These are phyloP conservation scores for Lophiotrema nucula DNA, from an alignment of 495 filamentous ascomycete genomes.

Conservation along the genomic window DNA sequence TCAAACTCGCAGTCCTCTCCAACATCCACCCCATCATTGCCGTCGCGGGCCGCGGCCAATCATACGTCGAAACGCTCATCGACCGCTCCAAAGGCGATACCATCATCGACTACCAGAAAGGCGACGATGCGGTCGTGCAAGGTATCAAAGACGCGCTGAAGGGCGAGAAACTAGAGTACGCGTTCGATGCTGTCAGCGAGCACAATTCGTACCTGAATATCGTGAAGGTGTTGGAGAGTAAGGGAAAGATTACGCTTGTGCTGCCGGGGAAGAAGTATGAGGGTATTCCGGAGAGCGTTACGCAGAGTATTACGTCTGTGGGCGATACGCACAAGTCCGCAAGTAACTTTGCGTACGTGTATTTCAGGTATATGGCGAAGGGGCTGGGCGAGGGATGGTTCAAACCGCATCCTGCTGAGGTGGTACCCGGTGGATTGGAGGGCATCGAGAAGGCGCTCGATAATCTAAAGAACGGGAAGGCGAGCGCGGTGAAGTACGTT, in stretches of 20 bases:
- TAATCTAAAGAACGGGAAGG: conserved; percentile 61
- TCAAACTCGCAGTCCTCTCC: conserved; percentile 64
- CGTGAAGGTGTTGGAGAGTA: conserved; percentile 46
- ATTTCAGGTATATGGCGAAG: conserved; percentile 52
- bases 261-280: conserved; percentile 43
- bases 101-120: conserved; percentile 69
- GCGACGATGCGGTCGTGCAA: conserved; percentile 53
- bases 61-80: conserved; percentile 60
- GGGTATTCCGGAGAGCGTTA: conserved; percentile 31
- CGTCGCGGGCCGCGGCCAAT: conserved; percentile 59
- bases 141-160: conserved; percentile 51
- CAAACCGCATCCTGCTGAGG: conserved; percentile 58
- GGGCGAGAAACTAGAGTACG: conserved; percentile 44
- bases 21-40: conserved; percentile 74
- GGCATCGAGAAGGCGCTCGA: conserved; percentile 53
- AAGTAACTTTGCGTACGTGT: conserved; percentile 59
- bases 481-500: conserved; percentile 67
- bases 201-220: conserved; percentile 52
- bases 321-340: conserved; percentile 50
- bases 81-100: conserved; percentile 64
- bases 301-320: conserved; percentile 43
- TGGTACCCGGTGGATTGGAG: conserved; percentile 58
- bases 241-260: conserved; percentile 56
- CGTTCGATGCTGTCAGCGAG: conserved; percentile 61
- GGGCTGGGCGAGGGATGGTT: conserved; percentile 62